Evolutionary conservation across 2,329 filamentous ascomycete species (phyloP), one percentile per base, ranked within the genome.

Genomic region (Hymenoscyphus fructigenus): DNA sequence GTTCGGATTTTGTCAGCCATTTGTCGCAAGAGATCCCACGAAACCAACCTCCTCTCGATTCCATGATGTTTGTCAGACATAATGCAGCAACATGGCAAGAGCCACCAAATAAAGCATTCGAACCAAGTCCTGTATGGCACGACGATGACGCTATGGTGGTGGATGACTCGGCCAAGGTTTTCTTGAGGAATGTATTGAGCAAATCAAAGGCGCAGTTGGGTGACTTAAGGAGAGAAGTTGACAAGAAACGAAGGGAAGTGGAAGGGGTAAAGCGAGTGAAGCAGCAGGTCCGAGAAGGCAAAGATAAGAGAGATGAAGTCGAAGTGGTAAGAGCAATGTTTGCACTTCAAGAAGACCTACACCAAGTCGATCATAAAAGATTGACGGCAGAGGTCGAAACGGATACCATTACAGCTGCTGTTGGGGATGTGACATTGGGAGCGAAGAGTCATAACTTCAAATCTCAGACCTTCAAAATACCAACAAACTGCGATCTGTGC

Each of bases 391-490:
- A 98, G 77, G 90, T 97, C 17, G 95, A 99, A 78, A 93, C 93
- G 9, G 90, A 91, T 1, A 97, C 93, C 1, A 96, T 99, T 74
- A 94, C 92, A n/a, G 83, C 88, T 10, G 91, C 88, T 0, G 94
- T 97, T 2, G 95, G 95, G 41, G 95, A 99, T 75, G 85, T 99
- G 62, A 97, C 93, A 1, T 82, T 97, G 23, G 94, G 94, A 20
- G 93, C 93, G 12, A 92, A 92, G 76, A 97, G 93, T 74, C 95
- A 99, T 81, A 95, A 96, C 74, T 99, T 99, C 84, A 97, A 96
- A 79, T 88, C 92, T n/a, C 93, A 98, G 75, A 98, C 95, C 0
- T 99, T 98, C 84, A 98, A 98, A 78, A 97, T 99, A 66, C 96
- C 96, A 0, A 99, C 95, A 4, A 98, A 98, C 76, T 99, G 95